Base-by-base conservation (phyloP, 352 stramenopile species). In the Globisporangium nagaii region DNA sequence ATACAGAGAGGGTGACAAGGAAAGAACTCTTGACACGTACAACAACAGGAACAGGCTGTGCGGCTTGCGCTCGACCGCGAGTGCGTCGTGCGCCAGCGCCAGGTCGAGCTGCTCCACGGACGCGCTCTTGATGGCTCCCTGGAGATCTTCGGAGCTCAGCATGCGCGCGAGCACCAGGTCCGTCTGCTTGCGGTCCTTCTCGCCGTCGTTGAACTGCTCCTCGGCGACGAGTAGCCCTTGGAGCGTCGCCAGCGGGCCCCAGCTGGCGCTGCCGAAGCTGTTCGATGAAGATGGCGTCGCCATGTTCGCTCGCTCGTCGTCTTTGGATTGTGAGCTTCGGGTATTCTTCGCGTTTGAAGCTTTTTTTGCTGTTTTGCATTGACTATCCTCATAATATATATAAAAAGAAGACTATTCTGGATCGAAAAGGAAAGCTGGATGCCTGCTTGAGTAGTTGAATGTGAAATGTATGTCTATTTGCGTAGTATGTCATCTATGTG, bases 61-160 rank as follows among this genome's bases (percentile, higher is more conserved):
- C 24, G 81, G 76, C 44, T 85, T 76, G 46, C 65, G 73, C 37
- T 85, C 79, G 1, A 75, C 65, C 11, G 66, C 54, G 8, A 92
- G 60, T 44, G 62, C 55, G 30, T 83, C 75, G 53, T 88, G 65
- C 15, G 59, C 61, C 12, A 92, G 63, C 53, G 62, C 79, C 30
- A 69, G 45, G 49, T 90, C 79, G 24, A 92, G 48, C 56, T 92
- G 76, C 3, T 62, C 71, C 12, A 90, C 51, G 19, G 79, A 84
- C 30, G 81, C 71, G 12, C 40, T 11, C 22, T 73, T 70, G 22
- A 91, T 53, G 17, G 81, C 79, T 8, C 32, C 28, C 13, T 53
- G 58, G 25, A 87, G 59, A 40, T 86, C 81, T 5, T 89, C 79
- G 8, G 55, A 43, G 27, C 17, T 46, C 24, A 92, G 66, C 44